Percentiles rank a stretch among this genome's conserved stretches.
These are phyloP conservation scores for Phytophthora sansomeana DNA, from an alignment of 352 stramenopile species.

Conservation along the genomic window DNA sequence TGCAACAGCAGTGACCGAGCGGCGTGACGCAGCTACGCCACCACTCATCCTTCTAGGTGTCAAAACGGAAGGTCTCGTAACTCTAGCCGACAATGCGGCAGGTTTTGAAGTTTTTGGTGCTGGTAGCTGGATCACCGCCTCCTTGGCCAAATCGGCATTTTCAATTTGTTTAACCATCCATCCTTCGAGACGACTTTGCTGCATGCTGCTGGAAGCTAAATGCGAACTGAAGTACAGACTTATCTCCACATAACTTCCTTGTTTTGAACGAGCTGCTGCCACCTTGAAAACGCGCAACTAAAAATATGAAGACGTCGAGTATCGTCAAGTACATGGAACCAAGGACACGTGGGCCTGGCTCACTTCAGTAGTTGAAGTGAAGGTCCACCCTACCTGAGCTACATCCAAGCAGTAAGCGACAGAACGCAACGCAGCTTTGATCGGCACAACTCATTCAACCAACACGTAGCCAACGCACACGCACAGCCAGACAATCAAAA, in stretches of 20 bases:
- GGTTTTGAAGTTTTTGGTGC: conserved; percentile 2
- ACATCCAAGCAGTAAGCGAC: neutral
- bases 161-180: conserved; percentile 84
- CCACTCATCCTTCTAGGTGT: conserved; percentile 17
- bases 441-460: conserved; percentile 40
- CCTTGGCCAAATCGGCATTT: conserved; percentile 69
- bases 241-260: neutral
- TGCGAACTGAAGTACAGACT: no score
- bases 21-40: conserved; percentile 16
- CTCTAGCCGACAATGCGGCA: conserved; percentile 2
- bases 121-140: conserved; percentile 71
- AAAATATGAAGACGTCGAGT: conserved; percentile 24
- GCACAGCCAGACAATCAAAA: conserved; percentile 44
- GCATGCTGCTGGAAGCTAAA: conserved; percentile 46
- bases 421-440: conserved; percentile 11
- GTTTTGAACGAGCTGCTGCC: neutral
- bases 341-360: neutral
- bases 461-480: conserved; percentile 36
- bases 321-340: neutral
- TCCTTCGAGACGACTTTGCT: conserved; percentile 73
- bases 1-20: conserved; percentile 17
- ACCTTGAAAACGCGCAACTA: conserved; percentile 22
- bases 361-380: conserved; percentile 29
- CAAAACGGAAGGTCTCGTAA: conserved; percentile 1
- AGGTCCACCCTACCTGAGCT: neutral